A percentile compares a stretch with the other conserved stretches of the same genome.
Conservation (phyloP, 495 filamentous ascomycete species). For the Penicillium dipodomyicola region DNA sequence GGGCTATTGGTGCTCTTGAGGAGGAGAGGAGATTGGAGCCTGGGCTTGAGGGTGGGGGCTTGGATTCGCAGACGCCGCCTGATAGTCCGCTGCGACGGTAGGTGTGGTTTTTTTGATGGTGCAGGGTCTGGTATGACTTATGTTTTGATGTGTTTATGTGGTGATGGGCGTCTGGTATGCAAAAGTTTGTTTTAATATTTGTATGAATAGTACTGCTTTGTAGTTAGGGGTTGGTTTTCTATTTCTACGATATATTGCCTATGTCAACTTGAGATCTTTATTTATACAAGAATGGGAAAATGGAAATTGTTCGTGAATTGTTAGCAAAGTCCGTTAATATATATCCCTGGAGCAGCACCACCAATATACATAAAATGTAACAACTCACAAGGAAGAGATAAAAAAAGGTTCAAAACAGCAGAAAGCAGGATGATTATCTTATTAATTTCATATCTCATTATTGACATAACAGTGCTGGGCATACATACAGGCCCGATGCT, state of each 20-base stretch:
- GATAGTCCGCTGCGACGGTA: background rate
- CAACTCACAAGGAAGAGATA: background rate
- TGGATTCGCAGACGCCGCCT: background rate
- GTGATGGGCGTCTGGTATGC: background rate
- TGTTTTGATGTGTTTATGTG: background rate
- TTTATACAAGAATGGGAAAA: too few species aligned
- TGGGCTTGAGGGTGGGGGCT: background rate
- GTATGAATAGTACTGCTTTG: background rate
- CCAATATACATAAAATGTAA: too few species aligned
- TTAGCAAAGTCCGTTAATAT: too few species aligned
- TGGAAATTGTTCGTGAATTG: too few species aligned
- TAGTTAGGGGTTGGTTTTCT: background rate
- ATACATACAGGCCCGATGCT: background rate
- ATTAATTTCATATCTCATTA: slow-evolving; percentile 5
- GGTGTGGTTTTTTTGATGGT: background rate
- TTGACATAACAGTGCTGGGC: background rate
- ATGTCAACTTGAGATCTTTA: too few species aligned
- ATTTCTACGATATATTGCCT: too few species aligned
- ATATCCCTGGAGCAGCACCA: too few species aligned
- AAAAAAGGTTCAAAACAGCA: background rate
- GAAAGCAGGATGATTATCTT: background rate
- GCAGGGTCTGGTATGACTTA: background rate
- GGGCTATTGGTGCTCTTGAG: slow-evolving; percentile 69
- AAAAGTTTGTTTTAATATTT: slow-evolving; percentile 8
- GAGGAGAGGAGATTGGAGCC: slow-evolving; percentile 29